phyloP scores from a whole-genome alignment of 177 flowering plant species.

The Vitis hybrid region DNA sequence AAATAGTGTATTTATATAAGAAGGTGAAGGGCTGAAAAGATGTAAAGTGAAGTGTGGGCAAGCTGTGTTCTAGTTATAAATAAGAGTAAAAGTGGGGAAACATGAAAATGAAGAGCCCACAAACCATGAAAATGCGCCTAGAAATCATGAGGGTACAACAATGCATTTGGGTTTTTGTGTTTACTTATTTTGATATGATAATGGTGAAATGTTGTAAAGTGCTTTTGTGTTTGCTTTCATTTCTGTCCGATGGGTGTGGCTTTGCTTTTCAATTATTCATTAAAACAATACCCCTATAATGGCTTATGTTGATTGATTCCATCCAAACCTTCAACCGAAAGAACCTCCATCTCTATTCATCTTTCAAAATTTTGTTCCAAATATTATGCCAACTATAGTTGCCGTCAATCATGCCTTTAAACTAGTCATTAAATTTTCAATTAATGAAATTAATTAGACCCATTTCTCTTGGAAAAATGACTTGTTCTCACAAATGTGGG shows the following conservation, averaged over 20 bases:
- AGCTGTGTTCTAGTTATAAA: neutral
- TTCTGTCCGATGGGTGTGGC: constrained; percentile 29
- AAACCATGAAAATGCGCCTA: constrained; percentile 9
- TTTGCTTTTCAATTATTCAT: constrained; percentile 24
- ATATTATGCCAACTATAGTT: too few species aligned
- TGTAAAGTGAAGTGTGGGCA: neutral
- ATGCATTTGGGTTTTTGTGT: constrained; percentile 12
- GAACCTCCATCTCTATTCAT: too few species aligned
- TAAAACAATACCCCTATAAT: constrained; percentile 17
- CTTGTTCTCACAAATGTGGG: too few species aligned
- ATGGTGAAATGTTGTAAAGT: constrained; percentile 25
- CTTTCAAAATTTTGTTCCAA: too few species aligned
- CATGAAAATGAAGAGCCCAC: neutral
- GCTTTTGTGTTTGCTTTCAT: constrained; percentile 39
- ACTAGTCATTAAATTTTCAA: too few species aligned
- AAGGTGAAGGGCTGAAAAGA: neutral
- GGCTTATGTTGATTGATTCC: neutral
- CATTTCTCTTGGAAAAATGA: too few species aligned
- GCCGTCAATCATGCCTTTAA: too few species aligned
- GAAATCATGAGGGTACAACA: constrained; percentile 25
- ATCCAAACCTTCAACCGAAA: neutral
- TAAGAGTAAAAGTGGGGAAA: neutral
- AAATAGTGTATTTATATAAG: constrained; percentile 14
- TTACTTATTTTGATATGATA: constrained; percentile 10
- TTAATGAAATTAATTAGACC: too few species aligned